These are phyloP conservation scores for Aspergillus nidulans DNA, from an alignment of 495 filamentous ascomycete genomes.

Conservation along the genomic window DNA sequence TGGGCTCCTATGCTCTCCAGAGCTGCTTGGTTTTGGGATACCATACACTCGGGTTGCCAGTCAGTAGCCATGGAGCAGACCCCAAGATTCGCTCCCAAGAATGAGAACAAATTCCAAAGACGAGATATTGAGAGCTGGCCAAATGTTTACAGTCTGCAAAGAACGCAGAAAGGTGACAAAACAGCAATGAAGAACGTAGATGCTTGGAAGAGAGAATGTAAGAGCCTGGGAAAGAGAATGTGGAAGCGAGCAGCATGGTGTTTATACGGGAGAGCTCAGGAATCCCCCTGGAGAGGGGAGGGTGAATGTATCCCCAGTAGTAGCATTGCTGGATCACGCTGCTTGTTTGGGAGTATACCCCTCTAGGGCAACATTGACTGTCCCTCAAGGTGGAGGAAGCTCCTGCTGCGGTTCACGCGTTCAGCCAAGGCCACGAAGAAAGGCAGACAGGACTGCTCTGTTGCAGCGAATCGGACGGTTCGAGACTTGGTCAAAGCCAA, in stretches of 20 bases:
- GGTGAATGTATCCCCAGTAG: slow-evolving; percentile 29
- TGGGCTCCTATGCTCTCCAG: slow-evolving; percentile 38
- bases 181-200: slow-evolving; percentile 40
- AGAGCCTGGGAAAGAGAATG: slow-evolving; percentile 56
- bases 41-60: slow-evolving; percentile 44
- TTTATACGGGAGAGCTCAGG: slow-evolving; percentile 43
- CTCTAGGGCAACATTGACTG: slow-evolving; percentile 41
- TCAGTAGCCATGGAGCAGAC: slow-evolving; percentile 46
- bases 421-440: slow-evolving; percentile 27
- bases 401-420: slow-evolving; percentile 33
- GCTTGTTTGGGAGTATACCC: slow-evolving; percentile 31
- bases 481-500: slow-evolving; percentile 32
- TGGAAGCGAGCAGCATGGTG: slow-evolving; percentile 47
- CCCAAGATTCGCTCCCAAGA: slow-evolving; percentile 47
- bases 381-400: slow-evolving; percentile 28
- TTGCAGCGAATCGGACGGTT: slow-evolving; percentile 42
- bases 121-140: slow-evolving; percentile 31
- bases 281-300: slow-evolving; percentile 33
- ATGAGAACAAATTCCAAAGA: slow-evolving; percentile 51
- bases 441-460: slow-evolving; percentile 31
- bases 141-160: slow-evolving; percentile 44
- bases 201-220: slow-evolving; percentile 46
- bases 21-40: slow-evolving; percentile 39
- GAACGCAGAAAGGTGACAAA: slow-evolving; percentile 37
- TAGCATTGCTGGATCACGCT: slow-evolving; percentile 37